Evolutionary conservation across 139 green algal genomes (phyloP).

Genomic region (Protoeuglena noctilucae): DNA sequence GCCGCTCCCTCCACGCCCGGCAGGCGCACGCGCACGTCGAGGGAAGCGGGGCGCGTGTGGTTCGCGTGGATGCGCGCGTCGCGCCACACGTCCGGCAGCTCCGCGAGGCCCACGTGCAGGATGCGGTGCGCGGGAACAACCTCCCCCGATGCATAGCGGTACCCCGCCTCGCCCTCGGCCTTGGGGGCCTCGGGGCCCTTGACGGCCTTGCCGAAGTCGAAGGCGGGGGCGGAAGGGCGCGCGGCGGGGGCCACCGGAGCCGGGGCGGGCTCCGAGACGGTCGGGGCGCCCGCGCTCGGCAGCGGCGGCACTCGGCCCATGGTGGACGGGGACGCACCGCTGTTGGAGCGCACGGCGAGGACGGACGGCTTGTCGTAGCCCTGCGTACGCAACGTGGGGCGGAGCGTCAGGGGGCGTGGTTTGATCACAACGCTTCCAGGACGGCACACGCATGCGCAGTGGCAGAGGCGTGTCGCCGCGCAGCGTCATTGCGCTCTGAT

Average conservation of each 20-base stretch:
- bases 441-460: neutral
- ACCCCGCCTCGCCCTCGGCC: no score
- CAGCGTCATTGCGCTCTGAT: neutral
- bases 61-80: slow-evolving; percentile 15
- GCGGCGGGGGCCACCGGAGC: no score
- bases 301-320: neutral
- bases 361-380: slow-evolving; percentile 4
- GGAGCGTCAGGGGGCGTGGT: neutral
- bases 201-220: neutral
- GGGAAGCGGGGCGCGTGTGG: slow-evolving; percentile 7
- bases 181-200: no score
- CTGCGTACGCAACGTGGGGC: no score
- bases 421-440: neutral
- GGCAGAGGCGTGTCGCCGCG: no score
- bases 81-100: slow-evolving; percentile 26
- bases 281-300: no score
- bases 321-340: neutral
- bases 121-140: slow-evolving; percentile 20
- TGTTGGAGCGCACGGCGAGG: neutral
- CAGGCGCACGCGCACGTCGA: slow-evolving; percentile 33
- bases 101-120: slow-evolving; percentile 16
- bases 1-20: slow-evolving; percentile 20
- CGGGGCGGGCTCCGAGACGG: no score
- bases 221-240: no score
- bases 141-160: slow-evolving; percentile 9